phyloP scores from a whole-genome alignment of 768 basidiomycete species.

The Infundibulicybe gibba region DNA sequence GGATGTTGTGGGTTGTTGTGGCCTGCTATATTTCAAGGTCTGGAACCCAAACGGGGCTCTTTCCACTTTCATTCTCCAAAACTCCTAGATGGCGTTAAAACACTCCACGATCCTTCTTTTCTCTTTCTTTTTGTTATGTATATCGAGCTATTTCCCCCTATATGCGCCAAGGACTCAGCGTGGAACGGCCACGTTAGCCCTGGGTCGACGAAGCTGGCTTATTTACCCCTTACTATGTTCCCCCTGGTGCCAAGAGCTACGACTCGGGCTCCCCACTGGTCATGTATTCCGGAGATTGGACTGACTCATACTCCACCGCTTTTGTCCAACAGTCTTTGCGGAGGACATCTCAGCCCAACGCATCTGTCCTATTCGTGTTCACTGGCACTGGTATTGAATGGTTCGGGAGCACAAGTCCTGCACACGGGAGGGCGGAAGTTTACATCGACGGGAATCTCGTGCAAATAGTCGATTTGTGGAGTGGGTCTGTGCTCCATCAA shows the following conservation, averaged over 20 bases:
- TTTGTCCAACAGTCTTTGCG: slow-evolving; percentile 50
- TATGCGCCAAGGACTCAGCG: slow-evolving; percentile 37
- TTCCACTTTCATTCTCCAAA: background rate
- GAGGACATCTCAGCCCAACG: slow-evolving; percentile 43
- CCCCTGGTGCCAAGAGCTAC: slow-evolving; percentile 67
- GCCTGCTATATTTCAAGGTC: background rate
- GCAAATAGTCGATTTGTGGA: slow-evolving; percentile 43
- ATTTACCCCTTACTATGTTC: slow-evolving; percentile 73
- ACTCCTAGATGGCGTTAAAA: slow-evolving; percentile 7
- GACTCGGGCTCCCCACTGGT: slow-evolving; percentile 69
- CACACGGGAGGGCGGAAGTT: slow-evolving; percentile 54
- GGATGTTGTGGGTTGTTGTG: too few relatives aligned
- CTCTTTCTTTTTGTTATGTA: slow-evolving; percentile 4
- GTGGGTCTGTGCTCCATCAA: slow-evolving; percentile 35
- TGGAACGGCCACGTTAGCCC: slow-evolving; percentile 68
- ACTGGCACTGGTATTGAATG: slow-evolving; percentile 75
- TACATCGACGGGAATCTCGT: slow-evolving; percentile 52
- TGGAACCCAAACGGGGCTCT: background rate
- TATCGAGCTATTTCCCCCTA: slow-evolving; percentile 5
- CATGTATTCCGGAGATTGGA: slow-evolving; percentile 60
- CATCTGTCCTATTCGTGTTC: slow-evolving; percentile 56
- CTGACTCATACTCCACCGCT: slow-evolving; percentile 43
- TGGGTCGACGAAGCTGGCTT: slow-evolving; percentile 38
- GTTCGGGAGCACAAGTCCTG: slow-evolving; percentile 59
- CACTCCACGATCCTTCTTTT: slow-evolving; percentile 4